These are phyloP conservation scores for Pleurotus ostreatus DNA, from an alignment of 768 basidiomycete genomes.

Conservation along the genomic window DNA sequence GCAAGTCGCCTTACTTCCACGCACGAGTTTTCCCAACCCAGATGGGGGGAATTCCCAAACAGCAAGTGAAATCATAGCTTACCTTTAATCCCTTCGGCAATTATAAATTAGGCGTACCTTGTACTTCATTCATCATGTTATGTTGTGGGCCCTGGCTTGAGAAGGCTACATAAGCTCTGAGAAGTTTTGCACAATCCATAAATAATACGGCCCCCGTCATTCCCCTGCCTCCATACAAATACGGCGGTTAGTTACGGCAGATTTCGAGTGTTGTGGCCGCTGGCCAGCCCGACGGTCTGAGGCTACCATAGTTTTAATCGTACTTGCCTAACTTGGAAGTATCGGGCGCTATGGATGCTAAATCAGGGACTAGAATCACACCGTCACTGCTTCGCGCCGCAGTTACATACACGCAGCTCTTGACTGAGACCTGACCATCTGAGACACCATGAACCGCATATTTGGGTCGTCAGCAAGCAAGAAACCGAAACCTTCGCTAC, in stretches of 20 bases:
- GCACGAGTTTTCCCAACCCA: not conserved
- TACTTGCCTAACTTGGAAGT: constrained; percentile 9
- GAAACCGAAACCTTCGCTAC: constrained; percentile 82
- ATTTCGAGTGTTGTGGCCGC: too few species aligned
- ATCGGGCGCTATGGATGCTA: not conserved
- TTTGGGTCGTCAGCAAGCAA: constrained; percentile 72
- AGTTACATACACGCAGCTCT: not conserved
- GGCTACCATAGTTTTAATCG: too few species aligned
- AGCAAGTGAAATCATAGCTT: not conserved
- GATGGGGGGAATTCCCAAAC: not conserved
- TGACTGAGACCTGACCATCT: not conserved
- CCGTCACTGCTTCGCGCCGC: not conserved
- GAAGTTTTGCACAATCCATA: not conserved
- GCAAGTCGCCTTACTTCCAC: not conserved
- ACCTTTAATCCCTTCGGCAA: not conserved
- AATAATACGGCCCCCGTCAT: too few species aligned
- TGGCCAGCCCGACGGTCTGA: not conserved
- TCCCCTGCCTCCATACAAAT: not conserved
- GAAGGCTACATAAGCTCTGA: not conserved
- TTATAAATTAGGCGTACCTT: constrained; percentile 4
- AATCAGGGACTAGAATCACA: constrained; percentile 4
- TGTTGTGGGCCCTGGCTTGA: not conserved
- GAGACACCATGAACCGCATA: constrained; percentile 69
- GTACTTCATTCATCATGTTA: constrained; percentile 5
- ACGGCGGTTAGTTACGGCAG: not conserved